Evolutionary conservation across 306 rosid species (phyloP).

Genomic region (Dryas octopetala): DNA sequence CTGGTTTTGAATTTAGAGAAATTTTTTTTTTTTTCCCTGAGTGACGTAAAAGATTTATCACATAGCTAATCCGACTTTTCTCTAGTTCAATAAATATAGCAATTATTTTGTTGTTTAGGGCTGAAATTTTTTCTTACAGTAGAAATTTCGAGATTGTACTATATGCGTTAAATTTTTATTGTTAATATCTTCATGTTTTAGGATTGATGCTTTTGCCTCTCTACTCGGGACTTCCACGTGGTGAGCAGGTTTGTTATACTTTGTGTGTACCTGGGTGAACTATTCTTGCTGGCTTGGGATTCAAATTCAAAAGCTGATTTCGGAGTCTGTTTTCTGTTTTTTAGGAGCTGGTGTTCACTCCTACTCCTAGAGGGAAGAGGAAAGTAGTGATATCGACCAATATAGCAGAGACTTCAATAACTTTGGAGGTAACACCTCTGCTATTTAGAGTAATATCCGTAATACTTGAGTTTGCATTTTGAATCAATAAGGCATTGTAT

Average conservation of each 20-base stretch:
- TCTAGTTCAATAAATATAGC: neutral
- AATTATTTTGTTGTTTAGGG: neutral
- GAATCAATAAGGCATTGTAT: conserved; percentile 12
- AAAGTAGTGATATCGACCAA: conserved; percentile 89
- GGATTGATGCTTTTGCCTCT: conserved; percentile 79
- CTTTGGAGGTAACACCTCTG: conserved; percentile 70
- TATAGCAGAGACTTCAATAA: conserved; percentile 93
- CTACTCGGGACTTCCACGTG: conserved; percentile 93
- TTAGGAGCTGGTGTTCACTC: conserved; percentile 84
- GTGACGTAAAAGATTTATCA: too few species aligned
- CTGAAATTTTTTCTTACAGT: neutral
- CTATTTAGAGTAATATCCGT: neutral
- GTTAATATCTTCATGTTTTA: conserved; percentile 33
- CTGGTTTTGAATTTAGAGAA: too few species aligned
- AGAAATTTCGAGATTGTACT: neutral
- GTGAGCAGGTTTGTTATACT: conserved; percentile 66
- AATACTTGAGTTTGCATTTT: conserved; percentile 15
- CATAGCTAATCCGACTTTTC: neutral
- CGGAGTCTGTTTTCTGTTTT: conserved; percentile 23
- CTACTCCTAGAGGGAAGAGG: conserved; percentile 88
- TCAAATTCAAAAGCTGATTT: conserved; percentile 21
- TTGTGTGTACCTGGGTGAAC: conserved; percentile 23
- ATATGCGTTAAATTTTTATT: neutral
- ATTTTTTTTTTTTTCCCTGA: too few species aligned
- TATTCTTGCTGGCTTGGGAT: conserved; percentile 6